These are phyloP conservation scores for Fusarium haematococcum DNA, from an alignment of 2,329 filamentous ascomycete genomes.

Conservation along the genomic window DNA sequence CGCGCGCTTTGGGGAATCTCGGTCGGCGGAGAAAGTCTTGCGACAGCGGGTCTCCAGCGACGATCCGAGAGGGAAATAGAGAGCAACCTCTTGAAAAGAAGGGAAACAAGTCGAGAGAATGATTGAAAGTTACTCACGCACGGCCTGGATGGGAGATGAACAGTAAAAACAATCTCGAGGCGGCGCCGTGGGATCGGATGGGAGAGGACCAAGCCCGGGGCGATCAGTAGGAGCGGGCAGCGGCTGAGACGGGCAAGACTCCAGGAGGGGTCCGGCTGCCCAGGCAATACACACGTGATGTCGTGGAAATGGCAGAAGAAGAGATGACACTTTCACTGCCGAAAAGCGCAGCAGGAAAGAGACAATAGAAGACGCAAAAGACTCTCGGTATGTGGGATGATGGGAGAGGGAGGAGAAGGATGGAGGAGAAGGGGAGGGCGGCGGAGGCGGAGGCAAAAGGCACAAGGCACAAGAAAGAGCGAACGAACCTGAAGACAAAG, in stretches of 20 bases:
- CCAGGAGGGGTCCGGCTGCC: slow-evolving; percentile 18
- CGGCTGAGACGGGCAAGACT: slow-evolving; percentile 24
- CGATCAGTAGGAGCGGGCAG: slow-evolving; percentile 22
- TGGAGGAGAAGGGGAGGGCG: slow-evolving; percentile 18
- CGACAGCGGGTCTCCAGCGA: slow-evolving; percentile 7
- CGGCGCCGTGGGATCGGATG: slow-evolving; percentile 34
- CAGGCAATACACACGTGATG: slow-evolving; percentile 22
- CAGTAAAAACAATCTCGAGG: slow-evolving; percentile 30
- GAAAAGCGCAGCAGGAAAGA: neutral
- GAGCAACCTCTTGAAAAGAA: neutral
- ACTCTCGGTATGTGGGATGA: slow-evolving; percentile 15
- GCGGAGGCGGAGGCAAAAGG: slow-evolving; percentile 24
- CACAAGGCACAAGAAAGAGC: slow-evolving; percentile 15
- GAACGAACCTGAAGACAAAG: slow-evolving; percentile 35
- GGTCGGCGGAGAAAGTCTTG: slow-evolving; percentile 28
- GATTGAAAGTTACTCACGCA: slow-evolving; percentile 14
- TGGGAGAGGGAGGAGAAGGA: slow-evolving; percentile 19
- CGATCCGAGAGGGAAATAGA: neutral
- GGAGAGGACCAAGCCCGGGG: slow-evolving; percentile 25
- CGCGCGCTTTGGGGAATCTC: slow-evolving; percentile 34
- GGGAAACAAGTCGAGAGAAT: neutral
- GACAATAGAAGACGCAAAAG: neutral
- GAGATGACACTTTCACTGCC: neutral
- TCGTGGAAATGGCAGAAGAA: slow-evolving; percentile 6
- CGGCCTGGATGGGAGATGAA: slow-evolving; percentile 5